Conservation (phyloP, 2,329 filamentous ascomycete genomes). For the Colletotrichum orbiculare region DNA sequence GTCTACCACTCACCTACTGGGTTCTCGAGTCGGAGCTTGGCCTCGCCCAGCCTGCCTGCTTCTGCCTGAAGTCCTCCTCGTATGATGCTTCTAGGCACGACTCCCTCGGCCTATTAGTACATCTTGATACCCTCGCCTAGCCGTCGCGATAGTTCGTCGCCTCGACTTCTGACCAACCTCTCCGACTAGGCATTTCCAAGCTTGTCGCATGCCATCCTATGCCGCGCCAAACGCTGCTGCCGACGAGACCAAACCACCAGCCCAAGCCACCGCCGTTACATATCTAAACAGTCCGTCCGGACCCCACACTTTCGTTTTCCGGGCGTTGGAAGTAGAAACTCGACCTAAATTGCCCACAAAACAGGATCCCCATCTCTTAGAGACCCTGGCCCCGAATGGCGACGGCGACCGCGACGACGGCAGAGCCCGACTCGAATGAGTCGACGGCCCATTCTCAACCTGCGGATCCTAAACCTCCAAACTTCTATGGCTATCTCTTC, state of each 20-base stretch:
- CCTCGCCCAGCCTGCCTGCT: constrained; percentile 18
- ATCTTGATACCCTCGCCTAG: constrained; percentile 18
- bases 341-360: constrained; percentile 18
- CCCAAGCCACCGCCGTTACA: constrained; percentile 28
- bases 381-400: constrained; percentile 35
- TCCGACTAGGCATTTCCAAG: constrained; percentile 1
- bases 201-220: constrained; percentile 1
- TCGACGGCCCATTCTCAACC: constrained; percentile 23
- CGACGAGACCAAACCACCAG: constrained; percentile 7
- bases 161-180: not conserved
- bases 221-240: constrained; percentile 13
- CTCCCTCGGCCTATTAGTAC: constrained; percentile 22
- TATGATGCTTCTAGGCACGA: constrained; percentile 22
- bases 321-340: no score
- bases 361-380: constrained; percentile 27
- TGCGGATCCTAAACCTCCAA: constrained; percentile 14
- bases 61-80: constrained; percentile 32
- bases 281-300: constrained; percentile 14
- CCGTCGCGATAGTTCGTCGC: not conserved
- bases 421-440: constrained; percentile 38
- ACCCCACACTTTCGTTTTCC: constrained; percentile 17
- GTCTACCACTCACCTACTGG: constrained; percentile 8
- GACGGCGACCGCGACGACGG: constrained; percentile 35
- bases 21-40: constrained; percentile 32
- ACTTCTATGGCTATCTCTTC: constrained; percentile 74